A percentile compares a stretch with the other conserved stretches of the same genome.
These are phyloP conservation scores for Septoria petroselini DNA, from an alignment of 2,329 filamentous ascomycete species.

Conservation along the genomic window DNA sequence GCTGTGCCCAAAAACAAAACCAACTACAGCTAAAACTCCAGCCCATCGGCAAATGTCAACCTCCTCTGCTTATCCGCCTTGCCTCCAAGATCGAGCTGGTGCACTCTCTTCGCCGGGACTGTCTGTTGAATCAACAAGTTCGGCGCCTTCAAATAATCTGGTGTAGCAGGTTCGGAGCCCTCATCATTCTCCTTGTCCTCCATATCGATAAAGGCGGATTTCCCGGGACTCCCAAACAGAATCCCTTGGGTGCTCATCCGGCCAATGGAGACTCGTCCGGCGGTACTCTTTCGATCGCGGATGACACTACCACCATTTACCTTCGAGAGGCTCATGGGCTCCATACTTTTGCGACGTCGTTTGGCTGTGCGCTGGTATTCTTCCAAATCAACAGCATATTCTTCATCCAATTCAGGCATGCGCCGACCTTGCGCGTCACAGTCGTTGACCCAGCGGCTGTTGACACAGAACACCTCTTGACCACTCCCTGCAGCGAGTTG, in stretches of 20 bases:
- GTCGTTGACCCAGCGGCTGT: constrained; percentile 40
- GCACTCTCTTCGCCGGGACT: constrained; percentile 36
- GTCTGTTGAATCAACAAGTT: constrained; percentile 36
- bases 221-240: constrained; percentile 3
- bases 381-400: constrained; percentile 36
- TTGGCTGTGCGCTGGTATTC: constrained; percentile 34
- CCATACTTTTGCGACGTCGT: constrained; percentile 39
- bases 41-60: constrained; percentile 32
- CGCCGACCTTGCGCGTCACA: constrained; percentile 35
- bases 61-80: constrained; percentile 31
- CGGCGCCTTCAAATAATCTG: constrained; percentile 33
- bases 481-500: constrained; percentile 29
- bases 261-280: constrained; percentile 31
- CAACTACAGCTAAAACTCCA: constrained; percentile 11
- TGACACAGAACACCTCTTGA: constrained; percentile 37
- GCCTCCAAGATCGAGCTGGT: constrained; percentile 33
- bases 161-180: constrained; percentile 32
- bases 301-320: constrained; percentile 37
- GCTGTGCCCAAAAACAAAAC: neutral
- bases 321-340: constrained; percentile 34
- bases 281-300: constrained; percentile 32
- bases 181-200: constrained; percentile 32
- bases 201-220: constrained; percentile 6
- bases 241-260: constrained; percentile 24
- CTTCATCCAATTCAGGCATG: constrained; percentile 35